Percentiles rank a stretch among this genome's conserved stretches.
phyloP scores from a whole-genome alignment of 306 rosid species.

The Malus sylvestris region DNA sequence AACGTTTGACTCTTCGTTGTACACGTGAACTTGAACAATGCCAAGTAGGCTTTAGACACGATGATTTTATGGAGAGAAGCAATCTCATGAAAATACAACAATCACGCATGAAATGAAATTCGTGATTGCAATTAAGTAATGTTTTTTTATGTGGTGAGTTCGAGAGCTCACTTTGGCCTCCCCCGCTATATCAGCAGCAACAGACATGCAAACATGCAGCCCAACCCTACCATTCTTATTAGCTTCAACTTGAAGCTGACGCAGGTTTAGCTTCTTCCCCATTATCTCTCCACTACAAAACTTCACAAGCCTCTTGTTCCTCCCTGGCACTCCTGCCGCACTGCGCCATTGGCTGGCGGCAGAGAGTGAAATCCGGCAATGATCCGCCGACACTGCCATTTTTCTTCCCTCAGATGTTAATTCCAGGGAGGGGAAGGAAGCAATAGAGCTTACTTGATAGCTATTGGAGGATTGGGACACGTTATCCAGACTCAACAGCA shows the following conservation, averaged over 20 bases:
- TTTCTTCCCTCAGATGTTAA: not conserved
- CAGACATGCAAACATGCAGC: constrained; percentile 33
- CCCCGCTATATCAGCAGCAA: constrained; percentile 13
- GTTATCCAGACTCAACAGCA: constrained; percentile 35
- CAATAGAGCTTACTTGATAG: constrained; percentile 19
- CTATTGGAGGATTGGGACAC: constrained; percentile 25
- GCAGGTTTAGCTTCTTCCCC: constrained; percentile 43
- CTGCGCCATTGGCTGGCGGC: constrained; percentile 19
- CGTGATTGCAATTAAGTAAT: not conserved
- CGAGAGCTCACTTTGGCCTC: constrained; percentile 25
- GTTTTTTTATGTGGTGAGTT: not conserved
- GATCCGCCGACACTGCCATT: constrained; percentile 33
- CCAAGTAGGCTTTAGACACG: not conserved
- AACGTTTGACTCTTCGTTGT: too few species aligned
- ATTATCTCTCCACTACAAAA: constrained; percentile 37
- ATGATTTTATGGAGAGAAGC: not conserved
- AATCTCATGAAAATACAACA: not conserved
- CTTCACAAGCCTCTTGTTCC: constrained; percentile 26
- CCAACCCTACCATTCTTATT: constrained; percentile 9
- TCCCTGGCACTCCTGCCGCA: not conserved
- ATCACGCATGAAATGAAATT: not conserved
- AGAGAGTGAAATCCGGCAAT: constrained; percentile 31
- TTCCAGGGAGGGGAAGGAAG: not conserved
- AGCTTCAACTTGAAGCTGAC: constrained; percentile 9
- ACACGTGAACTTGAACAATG: not conserved